These are phyloP conservation scores for Chaetomidium leptoderma DNA, from an alignment of 495 filamentous ascomycete species.

Conservation along the genomic window DNA sequence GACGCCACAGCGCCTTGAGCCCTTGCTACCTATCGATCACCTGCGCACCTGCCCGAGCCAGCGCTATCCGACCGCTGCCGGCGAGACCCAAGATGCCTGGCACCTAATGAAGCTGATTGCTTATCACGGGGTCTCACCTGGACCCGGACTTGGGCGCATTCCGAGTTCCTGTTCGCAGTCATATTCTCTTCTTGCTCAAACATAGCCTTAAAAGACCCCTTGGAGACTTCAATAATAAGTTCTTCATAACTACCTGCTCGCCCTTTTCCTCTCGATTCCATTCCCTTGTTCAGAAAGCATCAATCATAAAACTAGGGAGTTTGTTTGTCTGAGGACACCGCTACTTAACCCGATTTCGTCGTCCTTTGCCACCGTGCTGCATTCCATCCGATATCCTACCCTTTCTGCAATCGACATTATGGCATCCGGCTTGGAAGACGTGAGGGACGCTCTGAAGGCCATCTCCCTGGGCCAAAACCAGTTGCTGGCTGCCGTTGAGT, in stretches of 20 bases:
- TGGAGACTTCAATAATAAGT: neutral
- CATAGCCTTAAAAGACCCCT: neutral
- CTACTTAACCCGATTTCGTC: neutral
- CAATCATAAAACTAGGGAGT: neutral
- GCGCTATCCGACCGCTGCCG: conserved; percentile 18
- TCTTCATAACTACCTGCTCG: neutral
- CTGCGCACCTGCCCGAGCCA: conserved; percentile 19
- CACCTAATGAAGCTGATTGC: conserved; percentile 16
- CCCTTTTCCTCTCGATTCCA: neutral
- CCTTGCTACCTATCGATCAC: conserved; percentile 30
- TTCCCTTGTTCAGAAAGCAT: neutral
- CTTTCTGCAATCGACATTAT: conserved; percentile 4
- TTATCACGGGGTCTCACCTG: conserved; percentile 23
- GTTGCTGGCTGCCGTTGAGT: conserved; percentile 59
- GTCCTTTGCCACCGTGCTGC: neutral
- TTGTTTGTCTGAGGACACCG: no score
- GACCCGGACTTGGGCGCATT: conserved; percentile 19
- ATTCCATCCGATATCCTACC: neutral
- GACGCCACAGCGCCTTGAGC: conserved; percentile 5
- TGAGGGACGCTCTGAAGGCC: conserved; percentile 48
- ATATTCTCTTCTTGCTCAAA: neutral
- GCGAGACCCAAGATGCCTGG: conserved; percentile 11
- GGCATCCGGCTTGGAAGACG: conserved; percentile 42
- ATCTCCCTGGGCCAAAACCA: conserved; percentile 55
- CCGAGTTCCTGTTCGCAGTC: neutral